phyloP scores from a whole-genome alignment of 176 grass and related monocot genomes.

The Triticum monococcum region DNA sequence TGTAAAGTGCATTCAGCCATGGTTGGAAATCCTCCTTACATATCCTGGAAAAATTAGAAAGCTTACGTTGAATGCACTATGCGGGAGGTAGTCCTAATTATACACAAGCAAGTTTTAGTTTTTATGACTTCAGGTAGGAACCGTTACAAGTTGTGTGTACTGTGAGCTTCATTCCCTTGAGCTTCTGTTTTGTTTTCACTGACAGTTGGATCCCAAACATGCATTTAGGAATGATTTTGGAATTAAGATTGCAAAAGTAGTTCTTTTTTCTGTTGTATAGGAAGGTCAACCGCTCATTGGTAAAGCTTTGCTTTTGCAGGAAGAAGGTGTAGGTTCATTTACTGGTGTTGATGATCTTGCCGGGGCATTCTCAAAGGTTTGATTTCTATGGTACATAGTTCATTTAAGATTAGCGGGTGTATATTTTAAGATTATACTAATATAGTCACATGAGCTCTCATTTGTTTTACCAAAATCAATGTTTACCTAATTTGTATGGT shows the following conservation, averaged over 20 bases:
- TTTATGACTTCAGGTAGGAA: not conserved
- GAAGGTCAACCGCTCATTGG: slow-evolving; percentile 5
- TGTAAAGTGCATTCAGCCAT: not conserved
- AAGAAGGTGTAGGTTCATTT: slow-evolving; percentile 44
- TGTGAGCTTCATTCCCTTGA: not conserved
- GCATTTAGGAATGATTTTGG: not conserved
- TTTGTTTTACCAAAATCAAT: not conserved
- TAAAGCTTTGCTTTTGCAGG: slow-evolving; percentile 32
- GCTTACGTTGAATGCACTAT: not conserved
- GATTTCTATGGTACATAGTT: not conserved
- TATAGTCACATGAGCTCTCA: slow-evolving; percentile 14
- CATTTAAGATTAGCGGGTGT: not conserved
- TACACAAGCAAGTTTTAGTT: not conserved
- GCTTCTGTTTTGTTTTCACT: not conserved
- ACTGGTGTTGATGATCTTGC: slow-evolving; percentile 63
- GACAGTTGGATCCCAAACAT: not conserved
- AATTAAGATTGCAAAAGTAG: not conserved
- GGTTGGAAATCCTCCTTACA: not conserved
- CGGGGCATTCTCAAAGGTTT: slow-evolving; percentile 65
- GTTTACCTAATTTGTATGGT: not conserved
- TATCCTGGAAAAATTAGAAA: not conserved
- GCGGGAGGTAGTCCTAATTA: not conserved
- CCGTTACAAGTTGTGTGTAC: not conserved
- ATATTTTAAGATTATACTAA: not conserved
- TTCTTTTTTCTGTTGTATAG: not conserved